Base-by-base conservation (phyloP, 23 red algal species). In the Chondrus crispus region DNA sequence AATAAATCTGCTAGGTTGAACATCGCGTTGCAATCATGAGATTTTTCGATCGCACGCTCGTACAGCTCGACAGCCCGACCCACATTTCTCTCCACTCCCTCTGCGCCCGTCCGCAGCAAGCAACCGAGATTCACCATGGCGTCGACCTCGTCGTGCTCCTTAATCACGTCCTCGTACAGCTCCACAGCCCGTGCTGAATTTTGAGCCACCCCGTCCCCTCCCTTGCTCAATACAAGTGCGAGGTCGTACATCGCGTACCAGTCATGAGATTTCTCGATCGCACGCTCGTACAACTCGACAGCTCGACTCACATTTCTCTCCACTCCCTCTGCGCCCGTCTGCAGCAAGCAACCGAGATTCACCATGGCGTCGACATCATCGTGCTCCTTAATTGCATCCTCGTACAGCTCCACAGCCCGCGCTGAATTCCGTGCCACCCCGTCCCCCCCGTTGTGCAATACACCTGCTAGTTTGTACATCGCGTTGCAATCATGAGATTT, bases 161-260 rank as follows among this genome's bases (percentile, higher is more conserved):
- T 39, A 24, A 82, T 37, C 4, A 82, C 50, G 18, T 50, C 36
- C 62, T 82, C 47, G n/a, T 82, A 82, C 24, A 82, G 77, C 77
- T 49, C 22, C 1, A 82, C 62, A 50, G 77, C 77, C 6, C n/a
- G 20, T 29, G 20, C 62, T 6, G 50, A 38, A 82, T 82, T 54
- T 60, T 32, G 77, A 2, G 20, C 10, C 44, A 58, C 29, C 16
- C 77, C 77, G 11, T 82, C 77, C 18, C 77, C 77, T 35, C 77
- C 77, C 57, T 49, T 62, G 39, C 62, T 49, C 50, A 62, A 82
- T 26, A 82, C 19, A 9, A 37, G 57, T 36, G 77, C 77, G 26
- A 82, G 77, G 28, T 82, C 62, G 45, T 82, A 82, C 77, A 62
- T 82, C 28, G 77, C 77, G 45, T 82, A 54, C 28, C 41, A 13